A percentile compares a stretch with the other conserved stretches of the same genome.
Evolutionary conservation across 768 basidiomycete genomes (phyloP).

Genomic region (Tulasnella sp.): DNA sequence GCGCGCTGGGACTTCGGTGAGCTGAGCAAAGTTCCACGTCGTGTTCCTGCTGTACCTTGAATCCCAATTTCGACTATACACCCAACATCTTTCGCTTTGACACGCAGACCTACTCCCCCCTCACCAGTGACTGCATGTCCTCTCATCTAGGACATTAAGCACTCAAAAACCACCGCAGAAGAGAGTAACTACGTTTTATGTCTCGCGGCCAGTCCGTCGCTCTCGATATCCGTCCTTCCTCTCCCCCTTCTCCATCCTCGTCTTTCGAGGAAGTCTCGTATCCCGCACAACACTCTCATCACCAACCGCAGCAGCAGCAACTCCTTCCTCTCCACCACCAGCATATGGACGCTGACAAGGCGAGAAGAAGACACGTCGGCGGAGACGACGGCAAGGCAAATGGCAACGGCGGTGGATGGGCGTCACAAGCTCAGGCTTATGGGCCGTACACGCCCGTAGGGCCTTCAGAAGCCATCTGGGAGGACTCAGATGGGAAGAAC

Average conservation of each 20-base stretch:
- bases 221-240: conserved; percentile 10
- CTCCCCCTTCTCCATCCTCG: conserved; percentile 22
- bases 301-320: conserved; percentile 22
- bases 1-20: background rate
- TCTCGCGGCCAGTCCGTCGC: conserved; percentile 9
- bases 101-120: background rate
- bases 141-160: background rate
- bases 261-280: conserved; percentile 25
- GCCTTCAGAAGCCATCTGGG: conserved; percentile 20
- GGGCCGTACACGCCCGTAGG: conserved; percentile 7
- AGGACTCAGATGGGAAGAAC: conserved; percentile 51
- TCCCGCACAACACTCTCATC: background rate
- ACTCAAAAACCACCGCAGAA: background rate
- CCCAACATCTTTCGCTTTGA: background rate
- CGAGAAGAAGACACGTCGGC: conserved; percentile 39
- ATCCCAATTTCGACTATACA: conserved; percentile 6
- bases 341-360: conserved; percentile 46
- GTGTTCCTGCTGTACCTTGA: conserved; percentile 7
- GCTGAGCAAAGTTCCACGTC: background rate
- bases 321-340: conserved; percentile 43
- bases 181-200: background rate
- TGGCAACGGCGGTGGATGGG: conserved; percentile 17
- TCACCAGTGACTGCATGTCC: background rate
- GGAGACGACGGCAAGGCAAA: conserved; percentile 18
- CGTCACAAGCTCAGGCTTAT: conserved; percentile 21